phyloP scores from a whole-genome alignment of 2,329 filamentous ascomycete genomes.

The Xylaria hypoxylon region DNA sequence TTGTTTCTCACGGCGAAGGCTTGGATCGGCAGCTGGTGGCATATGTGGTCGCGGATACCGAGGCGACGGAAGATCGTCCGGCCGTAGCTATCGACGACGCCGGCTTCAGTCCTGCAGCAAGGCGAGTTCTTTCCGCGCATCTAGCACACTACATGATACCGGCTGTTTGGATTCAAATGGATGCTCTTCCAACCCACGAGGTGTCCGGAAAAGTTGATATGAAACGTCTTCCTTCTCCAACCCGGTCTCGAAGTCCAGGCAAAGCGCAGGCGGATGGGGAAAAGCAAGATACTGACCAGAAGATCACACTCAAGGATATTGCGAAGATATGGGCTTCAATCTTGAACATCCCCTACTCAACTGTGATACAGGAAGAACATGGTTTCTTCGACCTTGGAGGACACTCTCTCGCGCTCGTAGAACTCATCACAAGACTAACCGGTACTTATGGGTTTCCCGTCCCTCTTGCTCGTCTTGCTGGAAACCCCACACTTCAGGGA shows the following conservation, averaged over 20 bases:
- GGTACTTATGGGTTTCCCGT: constrained; percentile 79
- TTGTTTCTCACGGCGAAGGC: constrained; percentile 80
- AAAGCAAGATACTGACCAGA: constrained; percentile 65
- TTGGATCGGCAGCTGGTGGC: constrained; percentile 80
- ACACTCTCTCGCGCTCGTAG: constrained; percentile 81
- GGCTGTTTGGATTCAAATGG: constrained; percentile 78
- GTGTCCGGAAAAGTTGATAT: constrained; percentile 84
- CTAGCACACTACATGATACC: constrained; percentile 89
- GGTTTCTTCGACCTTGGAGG: constrained; percentile 86
- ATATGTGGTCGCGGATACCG: constrained; percentile 77
- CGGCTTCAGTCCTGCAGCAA: constrained; percentile 76
- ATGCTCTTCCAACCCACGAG: constrained; percentile 77
- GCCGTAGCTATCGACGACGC: constrained; percentile 74
- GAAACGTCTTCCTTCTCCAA: constrained; percentile 76
- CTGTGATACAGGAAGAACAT: constrained; percentile 73
- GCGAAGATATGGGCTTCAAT: constrained; percentile 78
- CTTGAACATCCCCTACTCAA: constrained; percentile 71
- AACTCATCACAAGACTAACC: constrained; percentile 77
- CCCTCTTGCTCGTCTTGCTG: constrained; percentile 76
- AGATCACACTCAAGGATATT: constrained; percentile 74
- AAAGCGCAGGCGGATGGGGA: constrained; percentile 53
- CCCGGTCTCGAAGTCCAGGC: constrained; percentile 60
- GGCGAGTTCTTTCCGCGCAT: constrained; percentile 72
- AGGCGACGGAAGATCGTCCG: constrained; percentile 67
- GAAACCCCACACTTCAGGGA: constrained; percentile 76